Evolutionary conservation across 164 flowering plant genomes (phyloP), one percentile per base, ranked within the genome.

Genomic region (Macadamia tetraphylla): DNA sequence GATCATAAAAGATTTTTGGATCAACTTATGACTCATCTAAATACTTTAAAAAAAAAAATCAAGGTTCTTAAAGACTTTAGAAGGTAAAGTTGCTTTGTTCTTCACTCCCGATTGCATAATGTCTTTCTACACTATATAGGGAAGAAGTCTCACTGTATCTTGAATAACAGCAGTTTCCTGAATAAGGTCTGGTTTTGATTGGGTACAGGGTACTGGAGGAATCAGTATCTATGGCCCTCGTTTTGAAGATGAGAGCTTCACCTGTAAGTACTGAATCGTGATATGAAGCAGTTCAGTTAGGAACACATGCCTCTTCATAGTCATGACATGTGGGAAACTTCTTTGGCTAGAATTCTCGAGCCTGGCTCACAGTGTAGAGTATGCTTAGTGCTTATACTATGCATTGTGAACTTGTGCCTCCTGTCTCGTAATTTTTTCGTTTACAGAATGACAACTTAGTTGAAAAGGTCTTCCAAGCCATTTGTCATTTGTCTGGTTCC

Each of bases 191-290:
- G 58, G 9, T 63, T 29, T 73, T 72, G 29, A 18, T 31, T 73
- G 62, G 66, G 60, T 75, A 64, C 86, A 88, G 96, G 96, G 96
- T 67, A 88, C 93, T 57, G 96, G 96, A 68, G 93, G 96, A 59
- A 67, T 56, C 18, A 88, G 93, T 67, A 90, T 90, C 60, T 88
- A 90, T 76, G 96, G 96, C 71, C 52, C 82, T 13, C 84, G 65
- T 3, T 90, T 90, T 79, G 80, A 79, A 69, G 96, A 90, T 73
- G 96, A 90, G 73, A 84, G 72, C 76, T 88, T 90, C 62, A 42
- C 72, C 10, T 84, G 96, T 90, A 77, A 80, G 90, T 79, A 31
- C 56, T 52, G 9, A 10, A n/a, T 5, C 12, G 12, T 42, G 30
- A 7, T 12, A 57, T 12, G 6, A 29, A 18, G 35, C 29, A 15